A percentile compares a stretch with the other conserved stretches of the same genome.
phyloP scores from a whole-genome alignment of 1,139 yeast genomes.

The Magnusiomyces tetraspermus region DNA sequence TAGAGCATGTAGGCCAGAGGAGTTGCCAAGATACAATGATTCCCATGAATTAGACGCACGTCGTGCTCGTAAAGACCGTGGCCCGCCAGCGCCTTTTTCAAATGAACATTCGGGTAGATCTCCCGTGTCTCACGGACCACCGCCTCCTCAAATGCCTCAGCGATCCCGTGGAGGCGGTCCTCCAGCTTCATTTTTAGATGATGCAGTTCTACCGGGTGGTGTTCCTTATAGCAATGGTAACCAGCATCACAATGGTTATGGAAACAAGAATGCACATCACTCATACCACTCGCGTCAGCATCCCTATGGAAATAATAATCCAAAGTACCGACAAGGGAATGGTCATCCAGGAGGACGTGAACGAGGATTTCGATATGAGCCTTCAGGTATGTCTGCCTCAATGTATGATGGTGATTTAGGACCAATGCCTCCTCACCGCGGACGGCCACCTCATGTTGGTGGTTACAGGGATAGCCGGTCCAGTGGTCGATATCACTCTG shows the following conservation, averaged over 20 bases:
- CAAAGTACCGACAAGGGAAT: neutral
- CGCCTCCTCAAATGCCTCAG: neutral
- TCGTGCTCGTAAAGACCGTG: slow-evolving; percentile 23
- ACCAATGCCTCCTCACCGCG: neutral
- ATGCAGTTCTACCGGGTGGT: neutral
- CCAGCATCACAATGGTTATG: neutral
- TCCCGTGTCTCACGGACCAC: neutral
- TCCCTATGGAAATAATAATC: neutral
- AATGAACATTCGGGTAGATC: neutral
- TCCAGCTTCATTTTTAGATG: neutral
- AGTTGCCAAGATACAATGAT: slow-evolving; percentile 68
- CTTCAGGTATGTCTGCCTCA: neutral
- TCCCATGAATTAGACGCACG: slow-evolving; percentile 83
- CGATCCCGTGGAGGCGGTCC: neutral
- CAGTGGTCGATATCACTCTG: neutral
- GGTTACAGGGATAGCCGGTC: neutral
- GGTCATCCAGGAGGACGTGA: neutral
- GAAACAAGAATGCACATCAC: neutral
- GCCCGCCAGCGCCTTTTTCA: neutral
- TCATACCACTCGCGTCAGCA: neutral
- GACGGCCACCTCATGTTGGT: neutral
- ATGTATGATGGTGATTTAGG: neutral
- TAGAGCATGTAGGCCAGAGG: slow-evolving; percentile 44
- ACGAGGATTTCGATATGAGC: neutral
- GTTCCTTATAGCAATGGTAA: neutral